Base-by-base conservation (phyloP, 441 rosid genomes). In the Euphorbia celastroides region DNA sequence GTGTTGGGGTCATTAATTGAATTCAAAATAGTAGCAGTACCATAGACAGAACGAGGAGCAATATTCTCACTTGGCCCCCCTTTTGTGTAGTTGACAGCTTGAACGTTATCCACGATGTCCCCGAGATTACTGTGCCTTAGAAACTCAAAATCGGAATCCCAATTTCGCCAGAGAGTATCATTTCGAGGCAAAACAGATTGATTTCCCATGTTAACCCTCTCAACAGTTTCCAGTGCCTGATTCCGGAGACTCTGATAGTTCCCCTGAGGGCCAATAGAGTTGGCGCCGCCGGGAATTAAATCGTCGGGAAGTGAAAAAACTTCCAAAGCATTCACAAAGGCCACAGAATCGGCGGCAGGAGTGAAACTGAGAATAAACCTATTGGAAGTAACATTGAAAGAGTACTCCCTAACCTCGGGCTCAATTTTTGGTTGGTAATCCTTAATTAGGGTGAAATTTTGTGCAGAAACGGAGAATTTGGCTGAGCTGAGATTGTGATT, bases 151-250 rank as follows among this genome's bases (percentile, higher is more conserved):
- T 90, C 97, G 2, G 91, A 69, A 61, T 67, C 87, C 98, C 98
- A 93, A 60, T 56, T 75, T 19, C 97, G 76, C 95, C 97, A 89
- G 56, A 88, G 71, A 36, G 80, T 61, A 70, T 93, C 98, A n/a
- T 82, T 72, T 42, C 54, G 79, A 2, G 82, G 86, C 63, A 22
- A 17, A 60, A 93, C 97, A 1, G 70, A 67, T 10, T 64, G 0
- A 50, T 89, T 88, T n/a, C 98, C 98, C 98, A 93, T 93, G 71
- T 93, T 86, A 17, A 93, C 88, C 70, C 98, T 78, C 14, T 78
- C 75, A 60, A 86, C 87, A 0, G 91, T 88, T 88, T 90, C 97
- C 62, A 90, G 69, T 1, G 88, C 94, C 30, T 66, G 78, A 28
- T 25, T 66, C 70, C 60, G 38, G 44, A 92, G 71, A 51, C 9